Base-by-base conservation (phyloP, 495 filamentous ascomycete species). In the Penicillium nucicola region DNA sequence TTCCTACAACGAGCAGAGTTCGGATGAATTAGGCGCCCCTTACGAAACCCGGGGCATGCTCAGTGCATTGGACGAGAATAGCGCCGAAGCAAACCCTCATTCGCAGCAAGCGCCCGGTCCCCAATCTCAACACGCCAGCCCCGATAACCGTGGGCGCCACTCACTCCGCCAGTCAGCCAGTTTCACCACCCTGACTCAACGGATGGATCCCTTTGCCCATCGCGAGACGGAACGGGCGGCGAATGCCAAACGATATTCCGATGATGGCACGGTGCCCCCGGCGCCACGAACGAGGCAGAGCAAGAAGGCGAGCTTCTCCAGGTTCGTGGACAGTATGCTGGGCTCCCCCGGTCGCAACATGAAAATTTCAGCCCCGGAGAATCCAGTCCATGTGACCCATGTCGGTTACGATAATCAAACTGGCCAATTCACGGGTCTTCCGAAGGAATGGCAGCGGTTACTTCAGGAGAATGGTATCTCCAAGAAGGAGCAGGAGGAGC, bases 391-490 rank as follows among this genome's bases (percentile, higher is more conserved):
- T 66, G 87, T 98, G 45, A 98, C 95, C 36, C 93, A 98, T 64
- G 93, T 98, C 46, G 92, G 95, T 42, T 96, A 96, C 66, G 92
- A 98, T 68, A 95, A 95, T 71, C 81, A 90, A 57, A 98, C 93
- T 3, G 93, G 93, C 48, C 89, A 97, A 68, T 98, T 96, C 67
- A 98, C 93, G 31, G 93, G 93, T 53, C 75, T 98, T 30, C 93
- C 93, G 1, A 95, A 95, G 67, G 93, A 98, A 78, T 98, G 93
- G 93, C 93, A 98, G 70, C 84, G 88, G 34, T 79, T 96, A 62
- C 81, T 98, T 56, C 88, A 93, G 72, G 91, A 96, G 66, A 96
- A 87, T 70, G 93, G 93, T 48, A 97, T 98, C 58, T 88, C 92
- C 4, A 89, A 96, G 72, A 90, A 90, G 69, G 93, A 97, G 61